These are phyloP conservation scores for Beauveria varroae DNA, from an alignment of 2,329 filamentous ascomycete species.

Conservation along the genomic window DNA sequence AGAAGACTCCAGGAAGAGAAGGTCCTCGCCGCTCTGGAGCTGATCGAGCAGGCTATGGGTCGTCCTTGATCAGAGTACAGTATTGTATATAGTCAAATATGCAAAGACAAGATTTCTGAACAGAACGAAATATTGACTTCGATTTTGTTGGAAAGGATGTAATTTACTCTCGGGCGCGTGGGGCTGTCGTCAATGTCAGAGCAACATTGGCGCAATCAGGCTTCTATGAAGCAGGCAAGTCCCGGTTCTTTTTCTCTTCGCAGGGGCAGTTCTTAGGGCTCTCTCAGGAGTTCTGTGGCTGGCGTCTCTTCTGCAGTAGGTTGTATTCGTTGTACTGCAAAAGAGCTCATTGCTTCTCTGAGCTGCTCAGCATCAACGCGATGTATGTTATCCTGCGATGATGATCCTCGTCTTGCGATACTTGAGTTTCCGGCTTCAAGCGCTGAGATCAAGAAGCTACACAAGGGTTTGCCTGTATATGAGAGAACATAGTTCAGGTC, in stretches of 20 bases:
- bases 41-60: conserved; percentile 20
- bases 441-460: background rate
- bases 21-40: conserved; percentile 20
- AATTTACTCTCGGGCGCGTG: no score
- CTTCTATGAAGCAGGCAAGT: background rate
- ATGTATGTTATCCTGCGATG: background rate
- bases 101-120: no score
- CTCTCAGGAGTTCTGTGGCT: background rate
- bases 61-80: background rate
- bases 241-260: background rate
- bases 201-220: no score
- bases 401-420: background rate
- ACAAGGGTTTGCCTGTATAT: background rate
- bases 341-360: background rate
- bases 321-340: background rate
- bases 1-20: conserved; percentile 24
- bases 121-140: no score
- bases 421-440: background rate
- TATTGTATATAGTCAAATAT: background rate
- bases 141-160: no score
- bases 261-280: background rate
- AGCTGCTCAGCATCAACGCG: background rate
- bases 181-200: no score
- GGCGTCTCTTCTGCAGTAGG: background rate
- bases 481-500: background rate